phyloP scores from a whole-genome alignment of 2,329 filamentous ascomycete species.

The Seiridium unicorne region DNA sequence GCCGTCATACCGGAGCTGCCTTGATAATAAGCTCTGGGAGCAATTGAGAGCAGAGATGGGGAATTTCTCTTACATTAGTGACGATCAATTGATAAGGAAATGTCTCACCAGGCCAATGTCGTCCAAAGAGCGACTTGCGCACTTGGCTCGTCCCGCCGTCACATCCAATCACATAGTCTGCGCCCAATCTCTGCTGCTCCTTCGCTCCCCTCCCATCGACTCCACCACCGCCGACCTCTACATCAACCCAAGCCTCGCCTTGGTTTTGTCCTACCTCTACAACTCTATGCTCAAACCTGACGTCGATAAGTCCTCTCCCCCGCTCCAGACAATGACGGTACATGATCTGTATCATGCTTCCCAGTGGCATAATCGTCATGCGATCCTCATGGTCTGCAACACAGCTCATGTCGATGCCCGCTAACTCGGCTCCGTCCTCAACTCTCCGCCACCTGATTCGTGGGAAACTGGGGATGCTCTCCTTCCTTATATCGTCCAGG shows the following conservation, averaged over 20 bases:
- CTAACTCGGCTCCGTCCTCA: not conserved
- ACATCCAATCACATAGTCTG: too few relatives aligned
- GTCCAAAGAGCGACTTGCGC: slow-evolving; percentile 10
- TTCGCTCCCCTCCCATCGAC: not conserved
- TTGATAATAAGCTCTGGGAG: too few relatives aligned
- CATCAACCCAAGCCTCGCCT: slow-evolving; percentile 10
- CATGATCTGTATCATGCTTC: not conserved
- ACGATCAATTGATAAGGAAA: slow-evolving; percentile 9
- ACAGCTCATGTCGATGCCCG: not conserved
- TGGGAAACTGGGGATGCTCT: too few relatives aligned
- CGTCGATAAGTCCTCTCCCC: not conserved
- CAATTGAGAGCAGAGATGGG: too few relatives aligned
- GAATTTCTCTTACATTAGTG: slow-evolving; percentile 8
- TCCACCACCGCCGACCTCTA: slow-evolving; percentile 1
- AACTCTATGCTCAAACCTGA: not conserved
- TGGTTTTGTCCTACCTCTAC: not conserved
- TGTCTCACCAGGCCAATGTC: slow-evolving; percentile 9
- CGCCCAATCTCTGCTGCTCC: not conserved
- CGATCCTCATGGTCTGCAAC: not conserved
- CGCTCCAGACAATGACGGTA: not conserved
- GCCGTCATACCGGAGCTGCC: too few relatives aligned
- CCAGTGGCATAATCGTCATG: not conserved
- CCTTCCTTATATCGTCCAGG: too few relatives aligned
- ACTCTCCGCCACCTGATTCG: not conserved
- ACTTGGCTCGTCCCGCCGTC: not conserved